Evolutionary conservation across 2,329 filamentous ascomycete species (phyloP).

Genomic region (Magnaporthiopsis incrustans): DNA sequence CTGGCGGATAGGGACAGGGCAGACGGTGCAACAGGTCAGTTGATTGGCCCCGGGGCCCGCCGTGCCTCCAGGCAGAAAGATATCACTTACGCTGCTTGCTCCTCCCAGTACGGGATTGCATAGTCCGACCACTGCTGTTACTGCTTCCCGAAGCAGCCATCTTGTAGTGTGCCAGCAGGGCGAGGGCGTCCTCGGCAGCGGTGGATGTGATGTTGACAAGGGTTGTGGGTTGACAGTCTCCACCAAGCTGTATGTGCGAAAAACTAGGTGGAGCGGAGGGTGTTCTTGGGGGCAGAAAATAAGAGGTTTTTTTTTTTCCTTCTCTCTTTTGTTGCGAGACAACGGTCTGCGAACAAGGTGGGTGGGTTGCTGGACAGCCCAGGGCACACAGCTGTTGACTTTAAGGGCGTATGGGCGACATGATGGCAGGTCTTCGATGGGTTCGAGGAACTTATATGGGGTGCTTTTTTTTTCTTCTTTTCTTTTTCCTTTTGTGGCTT

Average conservation of each 20-base stretch:
- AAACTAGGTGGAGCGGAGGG: neutral
- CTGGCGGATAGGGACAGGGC: slow-evolving; percentile 36
- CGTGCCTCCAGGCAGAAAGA: slow-evolving; percentile 10
- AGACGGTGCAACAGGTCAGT: slow-evolving; percentile 16
- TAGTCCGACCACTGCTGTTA: slow-evolving; percentile 38
- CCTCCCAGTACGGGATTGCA: slow-evolving; percentile 69
- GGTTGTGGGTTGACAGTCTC: neutral
- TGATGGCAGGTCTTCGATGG: slow-evolving; percentile 16
- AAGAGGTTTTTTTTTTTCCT: slow-evolving; percentile 5
- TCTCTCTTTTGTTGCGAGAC: neutral
- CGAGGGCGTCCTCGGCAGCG: neutral
- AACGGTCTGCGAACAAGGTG: neutral
- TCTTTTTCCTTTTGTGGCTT: neutral
- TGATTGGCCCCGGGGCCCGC: slow-evolving; percentile 13
- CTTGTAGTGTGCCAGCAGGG: slow-evolving; percentile 3
- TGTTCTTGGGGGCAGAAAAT: slow-evolving; percentile 17
- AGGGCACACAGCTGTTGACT: slow-evolving; percentile 11
- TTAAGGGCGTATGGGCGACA: slow-evolving; percentile 25
- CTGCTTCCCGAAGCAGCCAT: slow-evolving; percentile 11
- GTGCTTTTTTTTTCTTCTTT: neutral
- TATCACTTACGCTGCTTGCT: slow-evolving; percentile 69
- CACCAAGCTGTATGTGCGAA: neutral
- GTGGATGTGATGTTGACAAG: neutral
- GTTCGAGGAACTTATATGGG: slow-evolving; percentile 2
- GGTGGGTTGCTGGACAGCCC: slow-evolving; percentile 7